Conservation (phyloP, 1,139 yeast genomes). For the Komagataea norvegica region DNA sequence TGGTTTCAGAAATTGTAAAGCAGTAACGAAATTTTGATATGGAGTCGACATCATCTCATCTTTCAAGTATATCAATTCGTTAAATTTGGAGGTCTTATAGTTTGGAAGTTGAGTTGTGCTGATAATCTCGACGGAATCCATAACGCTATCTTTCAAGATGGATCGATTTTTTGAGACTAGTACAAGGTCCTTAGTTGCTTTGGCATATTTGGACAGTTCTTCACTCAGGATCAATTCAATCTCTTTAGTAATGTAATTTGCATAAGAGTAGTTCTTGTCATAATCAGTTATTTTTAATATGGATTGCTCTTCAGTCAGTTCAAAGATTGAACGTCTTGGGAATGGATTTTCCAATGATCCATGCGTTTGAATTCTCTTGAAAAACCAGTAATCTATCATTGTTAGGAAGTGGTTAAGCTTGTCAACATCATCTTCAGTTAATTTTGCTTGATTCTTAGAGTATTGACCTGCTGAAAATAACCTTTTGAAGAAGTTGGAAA, state of each 20-base stretch:
- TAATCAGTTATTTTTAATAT: not conserved
- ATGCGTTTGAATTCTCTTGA: slow-evolving; percentile 16
- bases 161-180: slow-evolving; percentile 7
- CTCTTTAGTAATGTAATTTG: slow-evolving; percentile 9
- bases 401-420: slow-evolving; percentile 15
- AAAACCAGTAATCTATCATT: slow-evolving; percentile 21
- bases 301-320: not conserved
- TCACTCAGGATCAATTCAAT: slow-evolving; percentile 9
- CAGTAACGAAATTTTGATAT: slow-evolving; percentile 29
- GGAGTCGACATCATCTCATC: slow-evolving; percentile 28
- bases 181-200: not conserved
- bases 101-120: slow-evolving; percentile 20
- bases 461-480: slow-evolving; percentile 1
- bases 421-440: slow-evolving; percentile 9
- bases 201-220: slow-evolving; percentile 6
- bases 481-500: slow-evolving; percentile 17
- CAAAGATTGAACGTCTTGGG: slow-evolving; percentile 3
- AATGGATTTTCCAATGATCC: slow-evolving; percentile 21
- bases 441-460: not conserved
- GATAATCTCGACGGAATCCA: slow-evolving; percentile 15
- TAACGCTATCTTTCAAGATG: slow-evolving; percentile 6
- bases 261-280: slow-evolving; percentile 8
- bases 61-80: slow-evolving; percentile 29
- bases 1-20: slow-evolving; percentile 27
- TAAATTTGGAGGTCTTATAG: slow-evolving; percentile 30